Base-by-base conservation (phyloP, 164 flowering plant genomes). In the Annona cherimola region DNA sequence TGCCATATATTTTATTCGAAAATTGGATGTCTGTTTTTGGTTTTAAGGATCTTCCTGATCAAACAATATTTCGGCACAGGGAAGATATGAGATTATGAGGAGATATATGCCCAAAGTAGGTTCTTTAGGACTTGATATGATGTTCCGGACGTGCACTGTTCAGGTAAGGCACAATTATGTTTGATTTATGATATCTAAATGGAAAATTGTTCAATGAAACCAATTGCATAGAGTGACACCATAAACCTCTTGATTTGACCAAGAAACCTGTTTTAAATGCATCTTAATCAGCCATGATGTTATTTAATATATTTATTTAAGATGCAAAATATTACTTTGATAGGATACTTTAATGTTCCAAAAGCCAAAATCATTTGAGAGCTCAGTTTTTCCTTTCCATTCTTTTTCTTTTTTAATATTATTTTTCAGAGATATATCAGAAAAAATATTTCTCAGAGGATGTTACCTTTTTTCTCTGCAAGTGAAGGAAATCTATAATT, bases 41-140 rank as follows among this genome's bases (percentile, higher is more conserved):
- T 26, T 26, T 26, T 26, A 26, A 26, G 35, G 35, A 26, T 26
- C 62, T 18, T 41, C 19, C 54, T 54, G 67, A 73, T 75, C 77
- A 79, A 79, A 55, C 50, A 63, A 59, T 65, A 43, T 77, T 79
- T 80, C 84, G 84, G 72, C 74, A 75, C 95, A 96, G 99, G 98
- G 97, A 82, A 87, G 98, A 77, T 96, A 93, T 73, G 91, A 88
- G 40, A 93, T 96, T 62, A 93, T 93, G 97, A 87, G 86, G 83
- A 92, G 89, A 73, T 93, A 93, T 86, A 93, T 92, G 97, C 98
- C 98, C 40, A 89, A 88, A 83, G 99, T 96, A 79, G 99, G 98
- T 19, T 75, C 97, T 44, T 88, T 93, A 71, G 97, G 98, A 66
- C 97, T 90, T 71, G 99, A 96, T 79, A 96, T 92, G 97, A 93